Conservation (phyloP, 1,284 basidiomycete species). For the Cutaneotrichosporon sp. region DNA sequence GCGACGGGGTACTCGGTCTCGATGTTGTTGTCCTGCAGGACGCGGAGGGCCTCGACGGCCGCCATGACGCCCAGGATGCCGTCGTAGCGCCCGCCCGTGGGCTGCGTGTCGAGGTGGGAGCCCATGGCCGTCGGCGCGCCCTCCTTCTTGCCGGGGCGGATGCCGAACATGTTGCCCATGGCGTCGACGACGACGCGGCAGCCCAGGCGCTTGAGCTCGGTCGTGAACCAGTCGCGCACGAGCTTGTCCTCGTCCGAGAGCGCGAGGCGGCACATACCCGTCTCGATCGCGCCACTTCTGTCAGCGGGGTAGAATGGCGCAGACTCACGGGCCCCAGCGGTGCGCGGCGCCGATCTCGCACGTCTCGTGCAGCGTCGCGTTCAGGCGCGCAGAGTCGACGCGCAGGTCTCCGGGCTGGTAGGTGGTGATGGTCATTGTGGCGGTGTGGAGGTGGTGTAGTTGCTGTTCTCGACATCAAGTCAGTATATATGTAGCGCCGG, state of each 20-base stretch:
- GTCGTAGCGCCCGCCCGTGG: constrained; percentile 40
- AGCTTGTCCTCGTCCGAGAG: constrained; percentile 39
- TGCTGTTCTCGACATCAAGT: background rate
- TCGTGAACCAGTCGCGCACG: constrained; percentile 42
- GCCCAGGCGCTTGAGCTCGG: constrained; percentile 37
- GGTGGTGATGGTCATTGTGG: constrained; percentile 11
- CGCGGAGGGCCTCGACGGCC: constrained; percentile 31
- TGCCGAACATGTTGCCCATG: constrained; percentile 49
- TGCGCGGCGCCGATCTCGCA: constrained; percentile 36
- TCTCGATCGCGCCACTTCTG: constrained; percentile 15
- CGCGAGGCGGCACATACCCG: constrained; percentile 32
- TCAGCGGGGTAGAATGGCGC: background rate
- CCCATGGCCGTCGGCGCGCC: constrained; percentile 37
- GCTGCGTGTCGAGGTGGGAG: constrained; percentile 43
- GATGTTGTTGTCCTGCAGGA: constrained; percentile 16
- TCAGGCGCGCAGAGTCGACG: constrained; percentile 38
- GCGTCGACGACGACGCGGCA: constrained; percentile 37
- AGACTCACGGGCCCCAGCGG: constrained; percentile 18
- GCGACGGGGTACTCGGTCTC: constrained; percentile 30
- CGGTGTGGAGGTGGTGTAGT: too few relatives aligned
- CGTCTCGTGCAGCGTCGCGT: constrained; percentile 40
- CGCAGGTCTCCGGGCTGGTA: constrained; percentile 16
- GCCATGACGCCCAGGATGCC: constrained; percentile 39
- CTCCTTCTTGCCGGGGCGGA: constrained; percentile 28
- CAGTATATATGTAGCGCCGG: background rate